Base-by-base conservation (phyloP, 768 basidiomycete species). In the Leucosporidium yakuticum region DNA sequence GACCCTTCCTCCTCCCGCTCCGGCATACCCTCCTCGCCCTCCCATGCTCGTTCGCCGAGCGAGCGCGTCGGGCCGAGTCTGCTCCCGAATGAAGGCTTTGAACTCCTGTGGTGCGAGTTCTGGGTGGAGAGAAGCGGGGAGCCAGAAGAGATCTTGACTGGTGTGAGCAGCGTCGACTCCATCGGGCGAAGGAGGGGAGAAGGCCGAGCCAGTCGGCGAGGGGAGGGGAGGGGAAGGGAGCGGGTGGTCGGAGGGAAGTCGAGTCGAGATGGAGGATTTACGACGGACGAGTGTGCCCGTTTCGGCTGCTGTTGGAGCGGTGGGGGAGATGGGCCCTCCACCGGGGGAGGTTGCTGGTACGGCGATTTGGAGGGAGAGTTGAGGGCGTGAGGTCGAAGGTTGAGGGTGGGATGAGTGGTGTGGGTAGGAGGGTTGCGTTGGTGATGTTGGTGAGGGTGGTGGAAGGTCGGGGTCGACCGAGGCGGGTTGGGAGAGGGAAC, bases 51-150 rank as follows among this genome's bases (percentile, higher is more conserved):
- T n/a, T 77, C 77, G 70, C 81, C 84, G 19, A 69, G 70, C 69
- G 34, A 69, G 63, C 4, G 64, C 64, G 20, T 65, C 65, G 9
- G 64, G 70, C n/a, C 21, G 85, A 86, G 32, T 82, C 79, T 98
- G 96, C 74, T 95, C 90, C 78, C 93, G 90, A 74, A 99, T 85
- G 78, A 99, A 97, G 17, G 87, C 88, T 61, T 91, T 85, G 79
- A 99, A 99, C 79, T 98, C 93, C 57, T 87, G 88, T 29, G 96
- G 96, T 0, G 94, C 95, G 76, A 99, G 90, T 81, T 99, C 96
- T 36, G 96, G 96, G 78, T 98, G 96, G 47, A 97, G 82, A 66
- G 88, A 85, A 21, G 96, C 96, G 62, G 96, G 96, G 34, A 99
- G 92, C 96, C 96, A 99, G 83, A 98, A 98, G 71, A 97, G 85